Conservation (phyloP, 208 protist genomes). For the Crithidia expoeki region DNA sequence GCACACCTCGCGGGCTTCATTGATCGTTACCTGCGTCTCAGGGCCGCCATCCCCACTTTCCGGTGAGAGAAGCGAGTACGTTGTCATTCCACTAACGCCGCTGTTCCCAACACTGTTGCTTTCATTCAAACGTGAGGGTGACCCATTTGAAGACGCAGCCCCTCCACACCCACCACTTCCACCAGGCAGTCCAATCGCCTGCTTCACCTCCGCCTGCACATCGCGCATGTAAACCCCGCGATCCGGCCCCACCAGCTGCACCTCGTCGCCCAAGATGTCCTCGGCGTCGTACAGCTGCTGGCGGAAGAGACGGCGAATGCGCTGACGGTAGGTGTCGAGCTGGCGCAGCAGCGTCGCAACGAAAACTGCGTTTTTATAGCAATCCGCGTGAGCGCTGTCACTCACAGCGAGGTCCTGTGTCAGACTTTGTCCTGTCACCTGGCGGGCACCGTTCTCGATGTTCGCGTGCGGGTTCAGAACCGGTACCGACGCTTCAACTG, state of each 20-base stretch:
- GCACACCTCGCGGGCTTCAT: slow-evolving; percentile 57
- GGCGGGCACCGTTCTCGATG: no score
- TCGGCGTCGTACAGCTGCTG: slow-evolving; percentile 89
- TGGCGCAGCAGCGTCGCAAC: slow-evolving; percentile 62
- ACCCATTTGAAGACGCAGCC: slow-evolving; percentile 7
- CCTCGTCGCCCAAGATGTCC: slow-evolving; percentile 70
- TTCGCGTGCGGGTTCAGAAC: neutral
- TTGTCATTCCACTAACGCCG: neutral
- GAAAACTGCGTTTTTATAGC: slow-evolving; percentile 16
- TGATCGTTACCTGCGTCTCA: slow-evolving; percentile 43
- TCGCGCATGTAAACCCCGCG: slow-evolving; percentile 47
- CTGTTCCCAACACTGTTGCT: neutral
- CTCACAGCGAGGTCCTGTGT: neutral
- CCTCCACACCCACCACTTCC: slow-evolving; percentile 5
- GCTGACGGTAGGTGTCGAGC: slow-evolving; percentile 63
- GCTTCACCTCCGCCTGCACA: slow-evolving; percentile 50
- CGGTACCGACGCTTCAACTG: neutral
- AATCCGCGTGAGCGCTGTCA: neutral
- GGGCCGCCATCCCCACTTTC: slow-evolving; percentile 19
- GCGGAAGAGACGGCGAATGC: slow-evolving; percentile 61
- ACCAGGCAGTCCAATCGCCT: slow-evolving; percentile 49
- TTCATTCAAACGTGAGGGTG: neutral
- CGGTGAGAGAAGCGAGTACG: slow-evolving; percentile 12
- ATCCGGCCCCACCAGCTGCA: slow-evolving; percentile 25
- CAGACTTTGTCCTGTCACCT: neutral